phyloP scores from a whole-genome alignment of 805 yeast species.

The Wickerhamiella australiensis region DNA sequence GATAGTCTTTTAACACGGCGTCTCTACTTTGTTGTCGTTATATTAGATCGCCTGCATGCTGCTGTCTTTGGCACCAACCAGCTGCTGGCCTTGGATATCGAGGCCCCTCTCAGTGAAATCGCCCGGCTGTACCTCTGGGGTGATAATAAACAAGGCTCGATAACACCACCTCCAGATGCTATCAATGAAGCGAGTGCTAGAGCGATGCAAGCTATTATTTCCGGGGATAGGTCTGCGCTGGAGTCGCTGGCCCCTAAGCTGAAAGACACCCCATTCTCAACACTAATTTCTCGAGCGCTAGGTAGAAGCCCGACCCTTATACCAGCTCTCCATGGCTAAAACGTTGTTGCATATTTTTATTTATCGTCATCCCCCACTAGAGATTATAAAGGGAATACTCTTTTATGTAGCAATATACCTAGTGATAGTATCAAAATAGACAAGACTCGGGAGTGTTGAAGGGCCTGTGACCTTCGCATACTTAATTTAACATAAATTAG shows the following conservation, averaged over 20 bases:
- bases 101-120: background rate
- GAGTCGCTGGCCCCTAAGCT: conserved; percentile 7
- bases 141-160: background rate
- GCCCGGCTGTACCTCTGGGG: conserved; percentile 10
- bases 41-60: conserved; percentile 12
- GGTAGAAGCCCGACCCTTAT: background rate
- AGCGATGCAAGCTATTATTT: conserved; percentile 7
- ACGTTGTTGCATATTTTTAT: background rate
- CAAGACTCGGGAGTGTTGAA: too few relatives aligned
- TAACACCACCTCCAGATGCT: conserved; percentile 3
- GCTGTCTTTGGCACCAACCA: conserved; percentile 9
- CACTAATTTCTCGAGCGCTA: conserved; percentile 1
- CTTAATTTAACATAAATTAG: too few relatives aligned
- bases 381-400: background rate
- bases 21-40: conserved; percentile 1
- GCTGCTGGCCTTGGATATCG: conserved; percentile 3
- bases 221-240: background rate
- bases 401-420: background rate
- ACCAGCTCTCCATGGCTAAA: background rate
- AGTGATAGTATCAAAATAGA: too few relatives aligned
- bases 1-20: conserved; percentile 9
- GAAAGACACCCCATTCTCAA: conserved; percentile 5
- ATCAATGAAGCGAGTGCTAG: conserved; percentile 5
- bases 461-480: too few relatives aligned
- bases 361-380: background rate